Conservation (phyloP, 1,284 basidiomycete genomes). For the Rhodotorula sp. region DNA sequence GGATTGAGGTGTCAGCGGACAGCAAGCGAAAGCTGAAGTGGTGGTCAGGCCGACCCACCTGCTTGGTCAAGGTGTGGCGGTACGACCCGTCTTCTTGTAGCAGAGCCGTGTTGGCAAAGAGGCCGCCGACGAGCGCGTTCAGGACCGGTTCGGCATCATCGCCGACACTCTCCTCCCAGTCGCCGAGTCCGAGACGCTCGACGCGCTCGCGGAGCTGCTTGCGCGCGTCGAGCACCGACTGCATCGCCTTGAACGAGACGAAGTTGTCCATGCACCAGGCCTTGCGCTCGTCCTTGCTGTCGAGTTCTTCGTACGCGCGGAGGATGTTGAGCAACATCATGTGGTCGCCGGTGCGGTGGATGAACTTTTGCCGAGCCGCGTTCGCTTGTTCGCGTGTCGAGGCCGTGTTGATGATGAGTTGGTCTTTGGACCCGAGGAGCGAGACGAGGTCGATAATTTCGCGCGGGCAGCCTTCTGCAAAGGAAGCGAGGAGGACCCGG, state of each 20-base stretch:
- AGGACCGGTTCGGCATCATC: conserved; percentile 46
- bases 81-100: conserved; percentile 78
- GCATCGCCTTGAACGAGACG: conserved; percentile 42
- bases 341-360: conserved; percentile 46
- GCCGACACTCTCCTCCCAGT: conserved; percentile 39
- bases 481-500: conserved; percentile 70
- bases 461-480: conserved; percentile 63
- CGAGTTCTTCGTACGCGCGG: conserved; percentile 54
- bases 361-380: conserved; percentile 54
- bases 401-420: conserved; percentile 53
- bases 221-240: conserved; percentile 41
- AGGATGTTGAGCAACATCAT: conserved; percentile 46
- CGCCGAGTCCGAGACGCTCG: conserved; percentile 37
- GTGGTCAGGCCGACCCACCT: conserved; percentile 56
- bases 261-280: conserved; percentile 81
- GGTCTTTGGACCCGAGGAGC: conserved; percentile 62
- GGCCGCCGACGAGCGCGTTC: conserved; percentile 60
- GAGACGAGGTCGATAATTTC: conserved; percentile 78
- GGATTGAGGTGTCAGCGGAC: background rate
- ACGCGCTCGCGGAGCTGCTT: conserved; percentile 45
- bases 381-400: conserved; percentile 52
- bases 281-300: conserved; percentile 41
- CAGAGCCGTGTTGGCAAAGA: conserved; percentile 78
- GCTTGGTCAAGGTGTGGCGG: conserved; percentile 70
- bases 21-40: no score